Evolutionary conservation across 805 yeast species (phyloP).

Genomic region (Sugiyamaella americana): DNA sequence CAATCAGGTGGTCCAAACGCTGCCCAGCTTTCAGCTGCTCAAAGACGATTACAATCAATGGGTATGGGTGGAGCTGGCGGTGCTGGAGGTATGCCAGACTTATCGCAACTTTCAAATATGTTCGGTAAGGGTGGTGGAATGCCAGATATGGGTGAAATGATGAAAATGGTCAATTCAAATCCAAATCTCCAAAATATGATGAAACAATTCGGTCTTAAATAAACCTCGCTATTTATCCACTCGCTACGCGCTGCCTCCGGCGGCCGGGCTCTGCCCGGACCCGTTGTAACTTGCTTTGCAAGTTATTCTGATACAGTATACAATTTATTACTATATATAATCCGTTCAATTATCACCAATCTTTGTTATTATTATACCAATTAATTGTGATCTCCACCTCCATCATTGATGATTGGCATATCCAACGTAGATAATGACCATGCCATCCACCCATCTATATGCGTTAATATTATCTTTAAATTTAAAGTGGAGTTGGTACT

Average conservation of each 20-base stretch:
- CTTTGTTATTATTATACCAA: too few relatives aligned
- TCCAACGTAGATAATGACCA: too few relatives aligned
- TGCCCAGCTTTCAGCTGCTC: constrained; percentile 38
- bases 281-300: too few relatives aligned
- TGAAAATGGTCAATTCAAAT: constrained; percentile 49
- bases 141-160: constrained; percentile 62
- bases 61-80: constrained; percentile 44
- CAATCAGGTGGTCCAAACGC: constrained; percentile 34
- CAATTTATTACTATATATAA: too few relatives aligned
- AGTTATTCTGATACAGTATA: too few relatives aligned
- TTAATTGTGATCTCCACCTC: too few relatives aligned
- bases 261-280: not conserved
- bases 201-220: constrained; percentile 40
- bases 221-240: not conserved
- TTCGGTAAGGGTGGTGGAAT: constrained; percentile 55
- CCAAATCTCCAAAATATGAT: constrained; percentile 46
- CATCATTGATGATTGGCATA: too few relatives aligned
- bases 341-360: too few relatives aligned
- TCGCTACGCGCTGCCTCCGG: too few relatives aligned
- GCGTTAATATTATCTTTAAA: too few relatives aligned
- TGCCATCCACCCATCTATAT: too few relatives aligned
- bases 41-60: constrained; percentile 42
- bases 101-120: constrained; percentile 42
- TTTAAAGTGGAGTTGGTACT: too few relatives aligned
- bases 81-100: constrained; percentile 59